Percentiles rank a stretch among this genome's conserved stretches.
phyloP scores from a whole-genome alignment of 2,329 filamentous ascomycete genomes.

The Fusarium phyllophilum region DNA sequence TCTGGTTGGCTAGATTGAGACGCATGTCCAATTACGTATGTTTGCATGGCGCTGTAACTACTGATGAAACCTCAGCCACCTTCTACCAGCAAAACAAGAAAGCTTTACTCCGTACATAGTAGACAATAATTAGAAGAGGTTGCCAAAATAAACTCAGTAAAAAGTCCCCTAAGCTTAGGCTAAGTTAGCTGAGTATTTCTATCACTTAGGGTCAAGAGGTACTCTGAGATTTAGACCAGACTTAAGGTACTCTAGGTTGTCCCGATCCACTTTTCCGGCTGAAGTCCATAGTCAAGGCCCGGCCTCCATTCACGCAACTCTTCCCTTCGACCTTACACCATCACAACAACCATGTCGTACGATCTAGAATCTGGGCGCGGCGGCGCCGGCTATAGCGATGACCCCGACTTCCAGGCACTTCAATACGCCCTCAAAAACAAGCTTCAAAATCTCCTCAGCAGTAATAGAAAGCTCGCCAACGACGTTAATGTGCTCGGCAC shows the following conservation, averaged over 20 bases:
- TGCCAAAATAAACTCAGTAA: not conserved
- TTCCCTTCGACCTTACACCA: not conserved
- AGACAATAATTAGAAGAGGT: too few species aligned
- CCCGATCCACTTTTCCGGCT: not conserved
- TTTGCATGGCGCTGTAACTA: constrained; percentile 26
- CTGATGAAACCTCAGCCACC: constrained; percentile 36
- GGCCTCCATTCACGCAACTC: not conserved
- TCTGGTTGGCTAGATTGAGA: constrained; percentile 29
- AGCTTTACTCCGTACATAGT: too few species aligned
- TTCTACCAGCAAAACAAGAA: constrained; percentile 16
- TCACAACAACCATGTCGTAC: constrained; percentile 77
- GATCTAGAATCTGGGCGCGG: constrained; percentile 84
- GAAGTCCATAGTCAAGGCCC: not conserved
- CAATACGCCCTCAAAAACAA: constrained; percentile 87
- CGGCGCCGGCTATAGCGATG: constrained; percentile 85
- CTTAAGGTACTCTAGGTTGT: too few species aligned
- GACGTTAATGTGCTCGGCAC: constrained; percentile 90
- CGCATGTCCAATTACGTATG: constrained; percentile 45
- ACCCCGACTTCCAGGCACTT: constrained; percentile 88
- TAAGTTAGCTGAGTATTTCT: not conserved
- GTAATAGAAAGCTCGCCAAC: constrained; percentile 84
- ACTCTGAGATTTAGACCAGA: too few species aligned
- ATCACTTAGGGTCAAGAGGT: not conserved
- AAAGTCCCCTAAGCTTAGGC: not conserved
- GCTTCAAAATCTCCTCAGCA: constrained; percentile 88